A percentile compares a stretch with the other conserved stretches of the same genome.
These are phyloP conservation scores for Ophiocordyceps camponoti-rufipedis DNA, from an alignment of 2,329 filamentous ascomycete genomes.

Conservation along the genomic window DNA sequence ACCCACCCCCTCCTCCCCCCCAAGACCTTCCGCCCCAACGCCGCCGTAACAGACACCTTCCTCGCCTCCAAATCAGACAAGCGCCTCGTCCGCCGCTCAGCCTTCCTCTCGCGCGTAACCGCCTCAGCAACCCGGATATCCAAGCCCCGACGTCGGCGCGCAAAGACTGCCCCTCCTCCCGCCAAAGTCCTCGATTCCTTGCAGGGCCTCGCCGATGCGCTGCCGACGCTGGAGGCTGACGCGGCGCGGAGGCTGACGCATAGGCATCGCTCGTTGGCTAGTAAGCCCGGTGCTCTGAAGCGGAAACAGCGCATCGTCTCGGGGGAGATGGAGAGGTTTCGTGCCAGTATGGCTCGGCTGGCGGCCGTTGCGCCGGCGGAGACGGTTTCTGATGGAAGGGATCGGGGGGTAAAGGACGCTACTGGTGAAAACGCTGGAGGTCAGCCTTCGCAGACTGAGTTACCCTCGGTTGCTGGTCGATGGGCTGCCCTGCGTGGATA, in stretches of 20 bases:
- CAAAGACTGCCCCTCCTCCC: constrained; percentile 39
- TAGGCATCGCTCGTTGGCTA: constrained; percentile 30
- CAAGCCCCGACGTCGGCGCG: constrained; percentile 24
- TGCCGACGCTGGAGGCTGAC: constrained; percentile 42
- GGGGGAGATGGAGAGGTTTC: constrained; percentile 70
- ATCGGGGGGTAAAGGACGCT: too few relatives aligned
- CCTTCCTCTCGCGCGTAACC: constrained; percentile 60
- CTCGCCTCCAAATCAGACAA: constrained; percentile 67
- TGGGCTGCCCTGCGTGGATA: constrained; percentile 74
- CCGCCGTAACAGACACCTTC: constrained; percentile 38
- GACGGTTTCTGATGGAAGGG: not conserved
- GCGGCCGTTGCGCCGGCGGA: constrained; percentile 18
- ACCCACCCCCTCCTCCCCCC: constrained; percentile 31
- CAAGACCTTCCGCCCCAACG: constrained; percentile 31
- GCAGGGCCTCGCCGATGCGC: constrained; percentile 58
- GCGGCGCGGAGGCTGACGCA: constrained; percentile 17
- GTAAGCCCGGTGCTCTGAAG: constrained; percentile 64
- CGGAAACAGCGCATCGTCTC: constrained; percentile 63
- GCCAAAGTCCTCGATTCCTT: constrained; percentile 34
- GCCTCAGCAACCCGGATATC: constrained; percentile 25
- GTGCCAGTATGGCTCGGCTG: constrained; percentile 64
- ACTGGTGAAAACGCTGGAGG: constrained; percentile 1
- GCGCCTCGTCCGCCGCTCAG: constrained; percentile 60
- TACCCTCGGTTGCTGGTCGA: constrained; percentile 31
- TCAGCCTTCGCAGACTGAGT: constrained; percentile 4